phyloP scores from a whole-genome alignment of 2,329 filamentous ascomycete species.

The Huntiella abstrusa region DNA sequence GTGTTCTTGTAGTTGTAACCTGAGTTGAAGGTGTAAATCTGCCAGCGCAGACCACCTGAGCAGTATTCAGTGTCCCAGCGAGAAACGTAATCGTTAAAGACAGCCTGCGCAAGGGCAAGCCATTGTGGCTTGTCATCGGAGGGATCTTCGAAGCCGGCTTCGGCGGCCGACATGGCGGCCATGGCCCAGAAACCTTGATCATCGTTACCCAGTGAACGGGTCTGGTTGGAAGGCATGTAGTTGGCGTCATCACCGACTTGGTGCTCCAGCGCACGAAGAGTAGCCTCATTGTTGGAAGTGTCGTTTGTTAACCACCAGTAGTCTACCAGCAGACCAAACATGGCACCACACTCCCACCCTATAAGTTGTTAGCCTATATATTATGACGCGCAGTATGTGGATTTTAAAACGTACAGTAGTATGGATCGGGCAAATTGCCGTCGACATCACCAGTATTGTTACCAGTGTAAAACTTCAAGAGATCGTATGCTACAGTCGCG shows the following conservation, averaged over 20 bases:
- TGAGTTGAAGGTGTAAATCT: conserved; percentile 61
- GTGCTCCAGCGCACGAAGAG: conserved; percentile 38
- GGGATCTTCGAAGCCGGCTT: conserved; percentile 56
- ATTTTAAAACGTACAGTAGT: conserved; percentile 37
- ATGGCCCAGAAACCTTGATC: conserved; percentile 78
- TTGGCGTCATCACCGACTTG: conserved; percentile 40
- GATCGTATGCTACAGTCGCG: conserved; percentile 26
- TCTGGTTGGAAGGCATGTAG: conserved; percentile 51
- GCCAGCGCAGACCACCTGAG: conserved; percentile 64
- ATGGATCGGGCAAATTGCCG: conserved; percentile 39
- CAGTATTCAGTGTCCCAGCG: conserved; percentile 51
- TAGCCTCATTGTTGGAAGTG: conserved; percentile 40
- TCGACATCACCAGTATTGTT: conserved; percentile 40
- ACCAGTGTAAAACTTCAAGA: conserved; percentile 33
- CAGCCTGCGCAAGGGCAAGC: conserved; percentile 59
- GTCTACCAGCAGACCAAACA: conserved; percentile 53
- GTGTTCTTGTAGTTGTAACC: conserved; percentile 53
- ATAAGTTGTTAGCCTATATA: conserved; percentile 16
- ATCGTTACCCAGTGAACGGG: conserved; percentile 45
- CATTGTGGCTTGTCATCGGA: conserved; percentile 45
- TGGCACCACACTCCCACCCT: conserved; percentile 52
- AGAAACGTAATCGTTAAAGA: conserved; percentile 58
- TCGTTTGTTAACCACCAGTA: conserved; percentile 57
- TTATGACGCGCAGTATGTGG: neutral
- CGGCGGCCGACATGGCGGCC: conserved; percentile 59